Percentiles rank a stretch among this genome's conserved stretches.
phyloP scores from a whole-genome alignment of 2,329 filamentous ascomycete genomes.

The Orbilia brochopaga region DNA sequence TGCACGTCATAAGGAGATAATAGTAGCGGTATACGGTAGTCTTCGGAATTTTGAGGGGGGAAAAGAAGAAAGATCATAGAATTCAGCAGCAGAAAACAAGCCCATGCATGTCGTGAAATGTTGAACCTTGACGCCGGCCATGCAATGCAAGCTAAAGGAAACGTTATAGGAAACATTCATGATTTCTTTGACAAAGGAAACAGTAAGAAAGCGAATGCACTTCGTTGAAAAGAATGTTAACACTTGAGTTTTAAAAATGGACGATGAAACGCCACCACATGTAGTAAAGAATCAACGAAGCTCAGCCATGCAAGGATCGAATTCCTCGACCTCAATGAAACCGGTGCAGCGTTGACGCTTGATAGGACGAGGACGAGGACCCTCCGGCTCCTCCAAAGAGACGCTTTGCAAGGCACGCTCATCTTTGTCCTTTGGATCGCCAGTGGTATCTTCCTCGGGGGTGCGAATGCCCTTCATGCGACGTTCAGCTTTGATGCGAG shows the following conservation, averaged over 20 bases:
- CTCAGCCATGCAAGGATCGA: constrained; percentile 37
- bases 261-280: constrained; percentile 7
- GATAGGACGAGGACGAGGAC: constrained; percentile 25
- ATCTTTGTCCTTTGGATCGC: background rate
- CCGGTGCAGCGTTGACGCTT: background rate
- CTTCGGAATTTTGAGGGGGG: background rate
- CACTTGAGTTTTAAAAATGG: constrained; percentile 6
- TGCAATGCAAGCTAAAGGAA: constrained; percentile 25
- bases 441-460: background rate
- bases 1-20: too few species aligned
- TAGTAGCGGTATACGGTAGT: too few species aligned
- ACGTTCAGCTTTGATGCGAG: constrained; percentile 26
- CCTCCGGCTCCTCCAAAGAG: constrained; percentile 3
- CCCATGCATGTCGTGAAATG: background rate
- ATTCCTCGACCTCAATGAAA: constrained; percentile 17
- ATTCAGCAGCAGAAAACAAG: background rate
- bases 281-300: constrained; percentile 33
- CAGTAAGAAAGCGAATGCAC: background rate
- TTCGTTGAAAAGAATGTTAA: background rate
- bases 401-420: constrained; percentile 21
- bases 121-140: constrained; percentile 29
- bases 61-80: constrained; percentile 6
- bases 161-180: constrained; percentile 1
- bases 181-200: too few species aligned
- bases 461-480: constrained; percentile 10